Base-by-base conservation (phyloP, 2,329 filamentous ascomycete genomes). In the Rachicladosporium sp. region DNA sequence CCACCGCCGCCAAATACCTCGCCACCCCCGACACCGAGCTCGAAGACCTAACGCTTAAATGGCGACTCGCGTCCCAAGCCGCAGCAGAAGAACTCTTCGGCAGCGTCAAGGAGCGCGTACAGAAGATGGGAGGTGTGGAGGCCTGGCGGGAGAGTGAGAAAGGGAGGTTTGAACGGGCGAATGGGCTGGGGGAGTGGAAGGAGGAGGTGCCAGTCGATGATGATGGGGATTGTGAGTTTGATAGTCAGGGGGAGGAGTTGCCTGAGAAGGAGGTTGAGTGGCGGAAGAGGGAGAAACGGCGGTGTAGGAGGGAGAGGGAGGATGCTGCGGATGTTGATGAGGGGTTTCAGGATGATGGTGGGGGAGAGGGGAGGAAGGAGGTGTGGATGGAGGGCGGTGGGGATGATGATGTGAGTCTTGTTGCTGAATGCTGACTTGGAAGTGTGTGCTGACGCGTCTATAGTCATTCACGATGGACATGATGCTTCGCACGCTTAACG, bases 51-150 rank as follows among this genome's bases (percentile, higher is more conserved):
- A 69, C 74, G 32, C 55, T 54, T 3, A 79, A 72, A 54, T 86
- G 81, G 81, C 72, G 66, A 34, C 57, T 53, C 0, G 73, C 75
- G 11, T 74, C 72, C 43, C 68, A 78, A 45, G 61, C 68, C 36
- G 79, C 77, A 5, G 80, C 80, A 1, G 80, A 85, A 48, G 77
- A 82, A 50, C 60, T 83, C 9, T 84, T 80, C 55, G 66, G 61
- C 15, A 61, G 65, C 12, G 74, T 79, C 13, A 69, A 70, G 45
- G 75, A 78, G 54, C 62, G 74, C 39, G 67, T 82, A 29, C 66
- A 74, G 50, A 62, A 70, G 47, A 78, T 80, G 71, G 78, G 78
- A 12, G 78, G 77, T 1, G 66, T 79, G 31, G 59, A 62, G 29
- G 74, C 67, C 5, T 80, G 53, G 55, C 50, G 53, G 44, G 61